These are phyloP conservation scores for Bromus sterilis DNA, from an alignment of 176 grass and related monocot genomes.

Conservation along the genomic window DNA sequence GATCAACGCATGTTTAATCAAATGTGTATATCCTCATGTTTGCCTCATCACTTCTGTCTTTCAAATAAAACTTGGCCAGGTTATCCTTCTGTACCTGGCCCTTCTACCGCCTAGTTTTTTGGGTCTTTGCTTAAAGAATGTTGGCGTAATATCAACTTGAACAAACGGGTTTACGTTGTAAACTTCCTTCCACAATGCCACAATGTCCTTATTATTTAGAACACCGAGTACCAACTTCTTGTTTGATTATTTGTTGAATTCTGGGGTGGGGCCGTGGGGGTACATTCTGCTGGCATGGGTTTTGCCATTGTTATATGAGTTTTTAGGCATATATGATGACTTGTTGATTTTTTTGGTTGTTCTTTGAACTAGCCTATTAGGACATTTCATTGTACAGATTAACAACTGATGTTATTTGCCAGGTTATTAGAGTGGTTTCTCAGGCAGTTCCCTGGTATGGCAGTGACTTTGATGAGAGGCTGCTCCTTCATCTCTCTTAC, in stretches of 20 bases:
- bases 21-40: not conserved
- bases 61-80: not conserved
- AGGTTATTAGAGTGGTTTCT: slow-evolving; percentile 65
- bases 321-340: not conserved
- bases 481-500: slow-evolving; percentile 89
- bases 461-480: slow-evolving; percentile 50
- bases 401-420: slow-evolving; percentile 3
- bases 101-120: not conserved
- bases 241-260: not conserved
- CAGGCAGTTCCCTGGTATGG: slow-evolving; percentile 47
- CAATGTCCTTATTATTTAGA: not conserved
- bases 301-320: not conserved
- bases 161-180: not conserved
- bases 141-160: not conserved
- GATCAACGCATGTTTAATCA: not conserved
- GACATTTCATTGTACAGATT: not conserved
- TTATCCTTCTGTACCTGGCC: not conserved
- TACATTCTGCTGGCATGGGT: not conserved
- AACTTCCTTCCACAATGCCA: not conserved
- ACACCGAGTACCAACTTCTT: not conserved
- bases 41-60: not conserved
- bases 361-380: not conserved
- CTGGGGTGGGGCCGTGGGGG: not conserved
- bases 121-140: not conserved
- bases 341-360: not conserved